Percentiles rank a stretch among this genome's conserved stretches.
Conservation (phyloP, 2,329 filamentous ascomycete species). For the Neonectria magnoliae region DNA sequence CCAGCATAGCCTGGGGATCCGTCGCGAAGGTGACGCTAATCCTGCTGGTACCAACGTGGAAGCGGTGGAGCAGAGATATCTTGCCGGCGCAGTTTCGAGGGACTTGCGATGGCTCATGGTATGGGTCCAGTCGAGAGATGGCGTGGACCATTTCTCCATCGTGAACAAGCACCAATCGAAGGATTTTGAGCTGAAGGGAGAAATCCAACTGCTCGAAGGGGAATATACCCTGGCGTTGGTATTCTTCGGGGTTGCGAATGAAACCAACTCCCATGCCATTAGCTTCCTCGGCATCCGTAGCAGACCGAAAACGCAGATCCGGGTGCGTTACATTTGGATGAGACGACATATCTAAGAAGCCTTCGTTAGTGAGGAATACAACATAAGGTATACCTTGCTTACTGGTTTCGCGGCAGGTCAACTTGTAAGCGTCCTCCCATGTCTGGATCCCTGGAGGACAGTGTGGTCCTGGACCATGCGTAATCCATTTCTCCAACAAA, state of each 20-base stretch:
- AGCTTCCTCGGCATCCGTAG: background rate
- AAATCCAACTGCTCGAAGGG: constrained; percentile 46
- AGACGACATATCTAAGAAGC: background rate
- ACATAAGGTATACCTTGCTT: background rate
- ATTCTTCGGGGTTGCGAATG: background rate
- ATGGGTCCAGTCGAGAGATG: constrained; percentile 56
- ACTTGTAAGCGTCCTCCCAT: background rate
- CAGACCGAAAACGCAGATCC: background rate
- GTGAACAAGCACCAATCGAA: constrained; percentile 51
- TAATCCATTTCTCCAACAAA: background rate
- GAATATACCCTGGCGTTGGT: constrained; percentile 18
- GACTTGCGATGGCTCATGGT: constrained; percentile 32
- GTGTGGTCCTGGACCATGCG: background rate
- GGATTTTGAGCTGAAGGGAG: constrained; percentile 47
- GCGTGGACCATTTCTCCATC: constrained; percentile 51
- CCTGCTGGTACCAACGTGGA: constrained; percentile 49
- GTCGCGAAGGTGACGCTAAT: constrained; percentile 48
- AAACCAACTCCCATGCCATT: background rate
- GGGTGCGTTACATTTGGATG: background rate
- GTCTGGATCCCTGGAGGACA: background rate
- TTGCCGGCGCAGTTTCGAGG: constrained; percentile 17
- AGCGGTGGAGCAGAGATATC: constrained; percentile 47
- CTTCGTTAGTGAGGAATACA: background rate
- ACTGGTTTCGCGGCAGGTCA: constrained; percentile 9
- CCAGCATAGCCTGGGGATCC: constrained; percentile 50